Conservation (phyloP, 768 basidiomycete species). For the Pholiota conissans region DNA sequence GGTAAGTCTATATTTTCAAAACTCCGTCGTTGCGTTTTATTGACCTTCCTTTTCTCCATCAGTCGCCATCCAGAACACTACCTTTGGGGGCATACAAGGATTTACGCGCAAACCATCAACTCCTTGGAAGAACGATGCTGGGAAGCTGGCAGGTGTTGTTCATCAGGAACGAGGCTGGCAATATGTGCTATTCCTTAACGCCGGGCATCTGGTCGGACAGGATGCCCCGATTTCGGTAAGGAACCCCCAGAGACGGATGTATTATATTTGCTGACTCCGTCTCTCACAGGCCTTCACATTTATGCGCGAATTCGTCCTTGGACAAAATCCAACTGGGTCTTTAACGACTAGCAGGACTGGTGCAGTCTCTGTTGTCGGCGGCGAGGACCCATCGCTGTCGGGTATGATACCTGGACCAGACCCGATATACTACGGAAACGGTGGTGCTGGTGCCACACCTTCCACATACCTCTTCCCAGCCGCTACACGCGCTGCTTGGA, state of each 20-base stretch:
- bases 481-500: conserved; percentile 59
- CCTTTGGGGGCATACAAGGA: conserved; percentile 76
- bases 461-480: conserved; percentile 57
- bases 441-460: conserved; percentile 45
- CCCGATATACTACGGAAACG: conserved; percentile 56
- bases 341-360: conserved; percentile 36
- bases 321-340: conserved; percentile 57
- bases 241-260: background rate
- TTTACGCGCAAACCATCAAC: conserved; percentile 71
- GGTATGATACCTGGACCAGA: conserved; percentile 52
- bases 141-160: conserved; percentile 64
- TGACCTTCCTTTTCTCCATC: conserved; percentile 12
- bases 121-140: conserved; percentile 60
- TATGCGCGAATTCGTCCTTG: conserved; percentile 66
- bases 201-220: conserved; percentile 42
- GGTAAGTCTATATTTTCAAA: conserved; percentile 38
- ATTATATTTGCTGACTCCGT: background rate
- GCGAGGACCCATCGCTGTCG: conserved; percentile 47
- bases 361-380: conserved; percentile 39
- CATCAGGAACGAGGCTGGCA: conserved; percentile 76
- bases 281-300: conserved; percentile 55
- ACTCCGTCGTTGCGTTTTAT: background rate
- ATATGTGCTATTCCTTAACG: conserved; percentile 41
- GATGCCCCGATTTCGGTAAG: conserved; percentile 38
- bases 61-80: conserved; percentile 76